Base-by-base conservation (phyloP, 2,329 filamentous ascomycete genomes). In the Cordyceps fumosorosea region DNA sequence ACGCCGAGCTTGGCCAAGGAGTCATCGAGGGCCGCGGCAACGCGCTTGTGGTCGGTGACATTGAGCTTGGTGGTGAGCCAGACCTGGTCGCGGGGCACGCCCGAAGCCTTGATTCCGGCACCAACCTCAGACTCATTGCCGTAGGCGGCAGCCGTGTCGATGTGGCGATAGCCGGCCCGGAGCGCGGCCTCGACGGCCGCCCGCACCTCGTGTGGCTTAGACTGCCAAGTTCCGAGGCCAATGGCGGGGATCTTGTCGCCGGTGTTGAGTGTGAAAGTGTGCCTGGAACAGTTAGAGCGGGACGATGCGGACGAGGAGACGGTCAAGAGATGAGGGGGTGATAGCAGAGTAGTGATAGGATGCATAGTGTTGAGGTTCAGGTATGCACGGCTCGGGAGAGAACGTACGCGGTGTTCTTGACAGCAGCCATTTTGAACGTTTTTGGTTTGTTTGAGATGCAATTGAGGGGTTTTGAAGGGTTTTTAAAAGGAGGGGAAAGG, bases 11-110 rank as follows among this genome's bases (percentile, higher is more conserved):
- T 82, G 71, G 83, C 79, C 63, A 89, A 77, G 12, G 84, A 87
- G 59, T 77, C 75, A 63, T 83, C 79, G 62, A 90, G 78, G 26
- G 81, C 87, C 70, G 87, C 83, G 45, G 80, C 76, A 32, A 88
- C 87, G 65, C 84, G 81, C 76, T 89, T 85, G 77, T 92, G 89
- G 83, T 87, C 89, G 56, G 87, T 82, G 81, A 93, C 92, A 80
- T 90, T 85, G 60, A 93, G 84, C 82, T 95, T 96, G 68, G 89
- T 91, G 58, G 90, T 93, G 63, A 90, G 74, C 81, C 84, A 90
- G 72, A 89, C 84, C 68, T 89, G 77, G 61, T 81, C 77, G 26
- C 87, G 82, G n/a, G 86, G 81, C 1, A 90, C 82, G 34, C 85
- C 86, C 3, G 84, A 83, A 55, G 82, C 82, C 66, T 79, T 80